Conservation (phyloP, 257 asterid species). For the Primulina tabacum region DNA sequence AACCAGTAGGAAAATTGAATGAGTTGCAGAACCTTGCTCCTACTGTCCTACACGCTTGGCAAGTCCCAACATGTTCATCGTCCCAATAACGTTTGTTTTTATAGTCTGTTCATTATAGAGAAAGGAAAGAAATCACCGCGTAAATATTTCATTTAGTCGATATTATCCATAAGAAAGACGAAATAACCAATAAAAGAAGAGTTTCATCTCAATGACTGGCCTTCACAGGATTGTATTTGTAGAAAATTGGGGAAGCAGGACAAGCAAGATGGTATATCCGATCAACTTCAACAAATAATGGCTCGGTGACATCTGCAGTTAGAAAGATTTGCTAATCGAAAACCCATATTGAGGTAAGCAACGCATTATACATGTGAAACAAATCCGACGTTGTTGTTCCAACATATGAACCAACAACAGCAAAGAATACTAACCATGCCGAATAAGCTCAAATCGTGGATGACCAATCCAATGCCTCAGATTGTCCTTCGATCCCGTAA, state of each 20-base stretch:
- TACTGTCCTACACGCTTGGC: slow-evolving; percentile 96
- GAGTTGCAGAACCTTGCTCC: slow-evolving; percentile 69
- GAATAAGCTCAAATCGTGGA: slow-evolving; percentile 23
- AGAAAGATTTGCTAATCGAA: too few species aligned
- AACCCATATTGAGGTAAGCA: too few species aligned
- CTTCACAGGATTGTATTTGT: slow-evolving; percentile 12
- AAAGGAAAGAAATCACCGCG: background rate
- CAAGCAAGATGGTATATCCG: slow-evolving; percentile 15
- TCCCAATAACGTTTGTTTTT: slow-evolving; percentile 92
- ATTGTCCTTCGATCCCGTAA: slow-evolving; percentile 26
- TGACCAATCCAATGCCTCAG: slow-evolving; percentile 27
- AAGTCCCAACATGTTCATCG: slow-evolving; percentile 95
- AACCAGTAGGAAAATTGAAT: background rate
- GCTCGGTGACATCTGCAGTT: slow-evolving; percentile 16
- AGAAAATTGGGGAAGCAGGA: slow-evolving; percentile 4
- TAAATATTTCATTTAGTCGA: too few species aligned
- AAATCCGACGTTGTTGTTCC: too few species aligned
- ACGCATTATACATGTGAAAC: too few species aligned
- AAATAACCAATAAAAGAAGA: too few species aligned
- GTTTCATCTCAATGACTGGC: too few species aligned
- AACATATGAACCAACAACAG: too few species aligned
- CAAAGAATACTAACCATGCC: slow-evolving; percentile 8
- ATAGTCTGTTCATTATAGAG: slow-evolving; percentile 52
- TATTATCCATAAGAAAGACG: too few species aligned
- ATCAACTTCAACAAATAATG: slow-evolving; percentile 3